Conservation (phyloP, 1,284 basidiomycete species). For the Xerocomus minutiporus region DNA sequence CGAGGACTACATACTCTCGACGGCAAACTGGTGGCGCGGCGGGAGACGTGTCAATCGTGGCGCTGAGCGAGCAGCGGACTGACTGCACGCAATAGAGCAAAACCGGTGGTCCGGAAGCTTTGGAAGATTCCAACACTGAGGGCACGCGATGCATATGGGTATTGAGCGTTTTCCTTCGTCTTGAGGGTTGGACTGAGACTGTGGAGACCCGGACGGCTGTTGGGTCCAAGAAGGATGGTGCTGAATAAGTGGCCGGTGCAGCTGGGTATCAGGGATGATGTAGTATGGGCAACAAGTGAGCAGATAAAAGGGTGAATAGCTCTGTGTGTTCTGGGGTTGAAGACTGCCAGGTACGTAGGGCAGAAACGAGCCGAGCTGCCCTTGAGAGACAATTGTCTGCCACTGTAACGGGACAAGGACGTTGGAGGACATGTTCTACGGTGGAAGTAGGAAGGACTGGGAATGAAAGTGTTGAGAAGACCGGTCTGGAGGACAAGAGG, state of each 20-base stretch:
- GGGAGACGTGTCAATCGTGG: constrained; percentile 17
- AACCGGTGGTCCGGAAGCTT: constrained; percentile 20
- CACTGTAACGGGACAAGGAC: neutral
- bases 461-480: neutral
- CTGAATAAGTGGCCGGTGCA: neutral
- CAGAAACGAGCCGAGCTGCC: neutral
- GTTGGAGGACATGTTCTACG: constrained; percentile 5
- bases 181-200: too few species aligned
- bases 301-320: neutral
- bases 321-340: neutral
- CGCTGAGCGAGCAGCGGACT: constrained; percentile 13
- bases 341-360: too few species aligned
- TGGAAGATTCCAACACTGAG: constrained; percentile 14
- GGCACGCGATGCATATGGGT: constrained; percentile 11
- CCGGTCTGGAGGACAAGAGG: neutral
- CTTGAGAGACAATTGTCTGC: neutral
- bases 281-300: neutral
- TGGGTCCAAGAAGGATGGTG: neutral
- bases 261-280: neutral
- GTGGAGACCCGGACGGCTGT: neutral
- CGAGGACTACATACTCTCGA: constrained; percentile 4
- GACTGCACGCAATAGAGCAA: constrained; percentile 17
- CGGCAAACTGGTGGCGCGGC: constrained; percentile 7
- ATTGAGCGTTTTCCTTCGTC: neutral
- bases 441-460: neutral